Evolutionary conservation across 2,329 filamentous ascomycete genomes (phyloP), one percentile per base, ranked within the genome.

Genomic region (Decorospora gaudefroyi): DNA sequence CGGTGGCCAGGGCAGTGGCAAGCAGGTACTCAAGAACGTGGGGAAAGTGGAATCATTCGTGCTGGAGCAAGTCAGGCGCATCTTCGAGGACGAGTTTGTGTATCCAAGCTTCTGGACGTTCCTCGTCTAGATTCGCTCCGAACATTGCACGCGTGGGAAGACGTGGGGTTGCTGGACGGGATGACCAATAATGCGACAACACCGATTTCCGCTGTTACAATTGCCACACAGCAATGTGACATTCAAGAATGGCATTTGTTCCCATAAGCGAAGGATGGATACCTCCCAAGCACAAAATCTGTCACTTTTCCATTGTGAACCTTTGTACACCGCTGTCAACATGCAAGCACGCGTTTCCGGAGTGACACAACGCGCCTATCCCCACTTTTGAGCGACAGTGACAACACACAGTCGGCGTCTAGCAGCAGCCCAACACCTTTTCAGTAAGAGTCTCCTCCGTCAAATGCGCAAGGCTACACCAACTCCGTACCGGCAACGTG

Each of bases 101-200:
- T 97, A 95, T 74, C 93, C 93, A 30, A 96, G 91, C 71, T 97
- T 95, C 72, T 97, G 92, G 91, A 97, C 92, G 1, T 96, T 97
- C 70, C 75, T 99, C 61, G 86, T 97, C 30, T 96, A 47, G 39
- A 22, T 23, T 6, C 10, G 18, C n/a, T 19, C 17, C 13, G 16
- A 28, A 12, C 17, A 6, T 25, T 15, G 16, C 35, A n/a, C 17
- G 17, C 6, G 34, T 22, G 15, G 11, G 9, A 17, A 13, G n/a
- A 18, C 9, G 25, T n/a, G 13, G 23, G 4, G 13, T 10, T 37
- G 15, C 21, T 16, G 25, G 21, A 26, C n/a, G 7, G 15, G n/a
- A 5, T n/a, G 13, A 12, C 15, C 15, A 19, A 28, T n/a, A n/a
- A n/a, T n/a, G n/a, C n/a, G n/a, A n/a, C n/a, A n/a, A n/a, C n/a